These are phyloP conservation scores for Cladochytrium replicatum DNA, from an alignment of 192 early-diverging fungal species.

Conservation along the genomic window DNA sequence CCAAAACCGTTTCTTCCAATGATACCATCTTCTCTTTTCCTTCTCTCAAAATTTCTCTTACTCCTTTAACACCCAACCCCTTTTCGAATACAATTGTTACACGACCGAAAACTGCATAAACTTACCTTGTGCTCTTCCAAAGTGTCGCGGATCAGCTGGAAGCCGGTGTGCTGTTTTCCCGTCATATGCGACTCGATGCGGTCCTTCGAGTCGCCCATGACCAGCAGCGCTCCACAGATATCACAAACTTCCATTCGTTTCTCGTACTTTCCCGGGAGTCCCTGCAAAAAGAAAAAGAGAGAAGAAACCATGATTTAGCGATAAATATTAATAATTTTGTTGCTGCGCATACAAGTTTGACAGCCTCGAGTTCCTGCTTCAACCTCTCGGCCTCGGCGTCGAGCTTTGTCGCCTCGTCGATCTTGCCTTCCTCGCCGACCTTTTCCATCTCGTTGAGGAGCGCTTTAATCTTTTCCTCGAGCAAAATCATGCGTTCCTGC, in stretches of 20 bases:
- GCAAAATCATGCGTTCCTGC: constrained; percentile 63
- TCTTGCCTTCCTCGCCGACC: constrained; percentile 62
- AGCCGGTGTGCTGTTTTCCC: constrained; percentile 74
- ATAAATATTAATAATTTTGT: background rate
- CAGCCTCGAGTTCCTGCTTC: constrained; percentile 44
- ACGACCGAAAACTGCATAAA: background rate
- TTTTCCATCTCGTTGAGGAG: constrained; percentile 5
- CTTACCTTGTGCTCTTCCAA: constrained; percentile 40
- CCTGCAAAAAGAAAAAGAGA: background rate
- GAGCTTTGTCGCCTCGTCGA: constrained; percentile 55
- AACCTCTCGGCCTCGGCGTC: constrained; percentile 55
- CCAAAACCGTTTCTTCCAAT: too few species aligned
- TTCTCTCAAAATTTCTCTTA: too few species aligned
- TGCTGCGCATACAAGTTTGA: constrained; percentile 34
- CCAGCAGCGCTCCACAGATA: constrained; percentile 71
- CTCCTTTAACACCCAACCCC: too few species aligned
- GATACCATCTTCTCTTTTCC: too few species aligned
- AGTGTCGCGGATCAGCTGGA: constrained; percentile 62
- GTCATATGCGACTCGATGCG: constrained; percentile 66
- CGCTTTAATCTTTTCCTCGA: constrained; percentile 69
- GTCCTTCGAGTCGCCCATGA: constrained; percentile 66
- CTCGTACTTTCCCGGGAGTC: constrained; percentile 26
- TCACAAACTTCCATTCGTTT: constrained; percentile 71
- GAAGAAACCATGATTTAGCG: background rate
- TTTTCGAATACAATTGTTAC: too few species aligned